Evolutionary conservation across 352 stramenopile species (phyloP), one percentile per base, ranked within the genome.

Genomic region (Phytophthora idaei): DNA sequence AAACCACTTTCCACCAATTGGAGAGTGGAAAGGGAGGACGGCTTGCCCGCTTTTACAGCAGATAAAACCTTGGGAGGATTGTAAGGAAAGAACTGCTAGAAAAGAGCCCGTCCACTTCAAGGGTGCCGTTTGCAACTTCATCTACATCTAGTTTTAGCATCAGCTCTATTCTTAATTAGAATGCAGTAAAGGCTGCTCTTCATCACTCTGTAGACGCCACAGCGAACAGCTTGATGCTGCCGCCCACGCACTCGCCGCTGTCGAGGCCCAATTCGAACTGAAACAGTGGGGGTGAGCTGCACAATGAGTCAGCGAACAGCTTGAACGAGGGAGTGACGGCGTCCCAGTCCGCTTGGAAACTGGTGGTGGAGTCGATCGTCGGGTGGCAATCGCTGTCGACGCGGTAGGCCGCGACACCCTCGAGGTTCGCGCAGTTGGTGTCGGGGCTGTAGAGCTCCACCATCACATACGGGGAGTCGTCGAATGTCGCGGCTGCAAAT

Each of bases 351-450:
- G 61, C 61, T 37, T 59, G 49, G 50, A 74, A 71, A 32, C 67
- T 75, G 5, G 61, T 71, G 27, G 34, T 52, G 34, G 62, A 28
- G 25, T 67, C 67, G 7, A 74, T 39, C 0, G 67, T 74, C 5
- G 49, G 55, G 45, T 74, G 67, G 56, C 67, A 74, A 4, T 39
- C 45, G 31, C 49, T 67, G 46, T 74, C 67, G 36, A 63, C 48
- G 17, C 67, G 67, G 29, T 74, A 74, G 37, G 56, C 67, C 6
- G 67, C 42, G 10, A 71, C 55, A 1, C 67, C 61, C 32, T 71
- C 61, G 15, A 71, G 61, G 10, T 14, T 54, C 15, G 47, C 25
- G 57, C 61, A 75, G 21, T 69, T 55, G n/a, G 31, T 55, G 5
- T 71, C 57, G 2, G 56, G 45, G 0, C 6, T 8, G 48, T 72